phyloP scores from a whole-genome alignment of 805 yeast species.

The Candida endomychidarum region DNA sequence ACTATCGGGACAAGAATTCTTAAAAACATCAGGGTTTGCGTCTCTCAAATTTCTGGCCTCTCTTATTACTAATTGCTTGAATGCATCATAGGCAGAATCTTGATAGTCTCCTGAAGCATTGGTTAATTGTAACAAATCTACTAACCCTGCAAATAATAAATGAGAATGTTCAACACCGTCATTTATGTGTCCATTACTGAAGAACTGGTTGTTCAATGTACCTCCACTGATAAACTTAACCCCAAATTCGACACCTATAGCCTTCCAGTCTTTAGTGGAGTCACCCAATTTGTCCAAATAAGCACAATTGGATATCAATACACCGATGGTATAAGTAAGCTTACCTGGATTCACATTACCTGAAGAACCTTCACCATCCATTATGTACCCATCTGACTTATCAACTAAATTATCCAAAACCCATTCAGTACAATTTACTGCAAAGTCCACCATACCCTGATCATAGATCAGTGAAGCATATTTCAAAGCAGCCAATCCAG shows the following conservation, averaged over 20 bases:
- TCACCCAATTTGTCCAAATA: slow-evolving; percentile 17
- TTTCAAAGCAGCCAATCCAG: slow-evolving; percentile 23
- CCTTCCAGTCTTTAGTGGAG: slow-evolving; percentile 19
- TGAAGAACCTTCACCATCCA: slow-evolving; percentile 22
- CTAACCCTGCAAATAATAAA: slow-evolving; percentile 26
- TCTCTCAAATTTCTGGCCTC: slow-evolving; percentile 22
- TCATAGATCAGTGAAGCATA: slow-evolving; percentile 15
- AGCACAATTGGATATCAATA: slow-evolving; percentile 25
- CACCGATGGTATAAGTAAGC: slow-evolving; percentile 30
- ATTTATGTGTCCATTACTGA: slow-evolving; percentile 22
- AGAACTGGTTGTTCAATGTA: slow-evolving; percentile 18
- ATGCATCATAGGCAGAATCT: slow-evolving; percentile 18
- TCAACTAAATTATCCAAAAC: slow-evolving; percentile 16
- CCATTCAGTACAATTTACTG: slow-evolving; percentile 18
- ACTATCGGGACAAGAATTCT: slow-evolving; percentile 12
- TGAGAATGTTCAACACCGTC: slow-evolving; percentile 26
- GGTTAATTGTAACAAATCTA: slow-evolving; percentile 23
- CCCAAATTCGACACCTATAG: slow-evolving; percentile 23
- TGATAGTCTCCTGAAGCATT: slow-evolving; percentile 16
- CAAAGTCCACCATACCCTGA: slow-evolving; percentile 15
- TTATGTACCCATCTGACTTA: slow-evolving; percentile 17
- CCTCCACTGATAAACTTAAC: slow-evolving; percentile 18
- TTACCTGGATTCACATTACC: slow-evolving; percentile 25
- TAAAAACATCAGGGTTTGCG: slow-evolving; percentile 10
- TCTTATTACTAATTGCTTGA: slow-evolving; percentile 19